Conservation (phyloP, 768 basidiomycete genomes). For the Suillus lakei region DNA sequence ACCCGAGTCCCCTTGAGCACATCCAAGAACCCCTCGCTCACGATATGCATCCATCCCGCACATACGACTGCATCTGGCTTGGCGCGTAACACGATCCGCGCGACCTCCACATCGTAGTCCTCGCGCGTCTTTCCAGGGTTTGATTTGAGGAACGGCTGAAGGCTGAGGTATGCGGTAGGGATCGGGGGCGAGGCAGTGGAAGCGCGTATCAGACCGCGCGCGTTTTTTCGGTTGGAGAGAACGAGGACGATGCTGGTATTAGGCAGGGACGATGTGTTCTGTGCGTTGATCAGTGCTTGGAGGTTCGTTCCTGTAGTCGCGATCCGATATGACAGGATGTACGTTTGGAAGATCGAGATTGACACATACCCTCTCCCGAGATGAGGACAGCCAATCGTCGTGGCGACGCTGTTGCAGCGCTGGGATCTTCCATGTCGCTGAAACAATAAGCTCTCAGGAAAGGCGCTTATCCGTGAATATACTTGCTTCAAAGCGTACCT, state of each 20-base stretch:
- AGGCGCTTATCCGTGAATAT: background rate
- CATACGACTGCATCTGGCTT: conserved; percentile 87
- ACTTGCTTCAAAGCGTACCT: background rate
- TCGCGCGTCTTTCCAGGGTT: conserved; percentile 73
- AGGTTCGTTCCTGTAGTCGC: conserved; percentile 81
- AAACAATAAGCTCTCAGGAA: background rate
- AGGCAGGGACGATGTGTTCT: conserved; percentile 74
- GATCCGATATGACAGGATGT: conserved; percentile 8
- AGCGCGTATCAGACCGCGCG: conserved; percentile 88
- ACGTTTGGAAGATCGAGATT: background rate
- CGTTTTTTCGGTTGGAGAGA: conserved; percentile 90
- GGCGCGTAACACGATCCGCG: conserved; percentile 61
- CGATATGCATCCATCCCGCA: conserved; percentile 99
- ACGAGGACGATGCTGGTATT: conserved; percentile 77
- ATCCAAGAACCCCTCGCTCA: conserved; percentile 81
- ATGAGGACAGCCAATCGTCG: conserved; percentile 61
- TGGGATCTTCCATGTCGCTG: background rate
- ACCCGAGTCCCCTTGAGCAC: conserved; percentile 52
- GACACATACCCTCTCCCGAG: conserved; percentile 60
- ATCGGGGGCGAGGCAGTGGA: conserved; percentile 72
- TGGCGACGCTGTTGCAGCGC: conserved; percentile 1
- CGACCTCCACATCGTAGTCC: conserved; percentile 88
- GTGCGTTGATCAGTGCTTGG: conserved; percentile 93
- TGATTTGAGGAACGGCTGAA: conserved; percentile 81
- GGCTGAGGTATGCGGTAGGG: conserved; percentile 79